Base-by-base conservation (phyloP, 1,139 yeast species). In the Saccharomyces hybrid region DNA sequence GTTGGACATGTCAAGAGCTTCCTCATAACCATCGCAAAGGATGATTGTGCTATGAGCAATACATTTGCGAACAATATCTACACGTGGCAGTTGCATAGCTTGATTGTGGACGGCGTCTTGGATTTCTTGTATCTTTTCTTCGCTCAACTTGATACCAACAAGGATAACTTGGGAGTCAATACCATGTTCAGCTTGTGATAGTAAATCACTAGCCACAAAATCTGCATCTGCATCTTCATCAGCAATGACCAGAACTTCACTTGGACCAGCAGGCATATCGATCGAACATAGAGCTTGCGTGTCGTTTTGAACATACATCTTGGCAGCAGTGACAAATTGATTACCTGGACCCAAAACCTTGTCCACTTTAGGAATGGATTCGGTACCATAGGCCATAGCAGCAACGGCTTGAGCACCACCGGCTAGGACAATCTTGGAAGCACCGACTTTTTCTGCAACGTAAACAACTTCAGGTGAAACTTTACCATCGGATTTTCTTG, bases 351-450 rank as follows among this genome's bases (percentile, higher is more conserved):
- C 99, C 72, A 93, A 79, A 59, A 93, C 91, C 78, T 93, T 93
- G 74, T 93, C 97, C 70, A 95, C 95, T 73, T 95, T 93, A 56
- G 95, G 87, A 50, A 93, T 86, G 44, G 87, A 75, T 64, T 88
- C 89, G 7, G 99, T 95, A 69, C 99, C 99, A 70, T 93, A 93
- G 0, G 99, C 99, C 95, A 93, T 81, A 2, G 99, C 96, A 48
- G 98, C 96, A 54, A 93, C 88, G 2, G 99, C 99, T 75, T 93
- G 99, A 3, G 99, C 99, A 66, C 99, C 99, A 64, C 99, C 99
- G 1, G 99, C 99, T 69, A 95, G 78, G 4, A 93, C 88, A 66
- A 93, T 90, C 63, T 85, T 81, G 61, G 83, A 79, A 49, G 98
- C 98, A 54, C 97, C 97, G 58, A 93, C 84, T 71, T 89, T 90